Evolutionary conservation across 2,329 filamentous ascomycete species (phyloP).

Genomic region (Lomentospora prolificans): DNA sequence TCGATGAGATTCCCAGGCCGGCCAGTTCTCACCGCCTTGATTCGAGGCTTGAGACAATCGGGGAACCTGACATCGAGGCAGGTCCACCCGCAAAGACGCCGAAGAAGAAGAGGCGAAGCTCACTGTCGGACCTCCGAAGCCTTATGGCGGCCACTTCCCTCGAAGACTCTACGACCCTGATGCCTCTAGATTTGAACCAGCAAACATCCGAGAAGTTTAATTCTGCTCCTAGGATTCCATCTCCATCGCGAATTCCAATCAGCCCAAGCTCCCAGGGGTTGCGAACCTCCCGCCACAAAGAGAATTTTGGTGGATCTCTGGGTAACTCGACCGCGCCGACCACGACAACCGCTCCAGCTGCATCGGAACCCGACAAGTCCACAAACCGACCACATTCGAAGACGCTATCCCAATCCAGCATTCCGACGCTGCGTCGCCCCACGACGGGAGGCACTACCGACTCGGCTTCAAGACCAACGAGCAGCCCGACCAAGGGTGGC

Average conservation of each 20-base stretch:
- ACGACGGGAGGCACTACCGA: conserved; percentile 8
- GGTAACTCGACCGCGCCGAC: conserved; percentile 3
- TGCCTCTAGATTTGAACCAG: conserved; percentile 42
- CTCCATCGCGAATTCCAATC: conserved; percentile 41
- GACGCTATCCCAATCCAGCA: conserved; percentile 42
- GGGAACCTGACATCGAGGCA: conserved; percentile 41
- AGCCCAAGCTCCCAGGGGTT: conserved; percentile 34
- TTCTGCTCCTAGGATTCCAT: conserved; percentile 34
- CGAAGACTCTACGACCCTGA: conserved; percentile 25
- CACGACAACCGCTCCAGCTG: conserved; percentile 12
- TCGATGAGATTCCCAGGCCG: conserved; percentile 48
- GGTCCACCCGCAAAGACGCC: conserved; percentile 26
- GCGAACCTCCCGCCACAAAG: conserved; percentile 38
- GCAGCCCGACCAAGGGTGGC: conserved; percentile 27
- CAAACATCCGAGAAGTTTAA: conserved; percentile 48
- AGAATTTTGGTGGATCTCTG: conserved; percentile 25
- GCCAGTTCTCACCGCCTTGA: conserved; percentile 47
- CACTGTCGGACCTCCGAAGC: conserved; percentile 72
- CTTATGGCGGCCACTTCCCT: conserved; percentile 54
- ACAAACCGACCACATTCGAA: conserved; percentile 29
- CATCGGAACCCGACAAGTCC: conserved; percentile 9
- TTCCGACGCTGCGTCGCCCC: conserved; percentile 40
- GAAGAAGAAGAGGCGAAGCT: conserved; percentile 79
- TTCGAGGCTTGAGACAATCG: conserved; percentile 48
- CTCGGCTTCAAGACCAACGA: conserved; percentile 6